Base-by-base conservation (phyloP, 2,329 filamentous ascomycete species). In the Aspergillus fumigatiaffinis region DNA sequence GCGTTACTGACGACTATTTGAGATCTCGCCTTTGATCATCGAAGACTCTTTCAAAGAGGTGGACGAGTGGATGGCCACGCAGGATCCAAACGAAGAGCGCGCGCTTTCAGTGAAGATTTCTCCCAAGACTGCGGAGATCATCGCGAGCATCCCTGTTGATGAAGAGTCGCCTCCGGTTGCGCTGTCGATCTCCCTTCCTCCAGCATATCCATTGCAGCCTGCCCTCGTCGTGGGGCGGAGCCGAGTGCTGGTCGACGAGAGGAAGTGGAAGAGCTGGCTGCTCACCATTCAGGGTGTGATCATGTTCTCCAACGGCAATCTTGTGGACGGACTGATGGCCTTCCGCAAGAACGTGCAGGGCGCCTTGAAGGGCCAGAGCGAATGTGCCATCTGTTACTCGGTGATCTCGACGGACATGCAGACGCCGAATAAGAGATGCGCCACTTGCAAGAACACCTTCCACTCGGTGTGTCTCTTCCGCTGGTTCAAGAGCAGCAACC, bases 341-440 rank as follows among this genome's bases (percentile, higher is more conserved):
- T 97, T 96, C 81, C 86, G 90, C 62, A 85, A 88, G 61, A 97
- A 97, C 72, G 88, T 99, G 12, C 84, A 88, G 14, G 91, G 91
- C 1, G 90, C 91, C 3, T 82, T 99, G 63, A 94, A 96, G 77
- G 94, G 92, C 38, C 92, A 97, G 75, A 90, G 84, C 21, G 94
- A 99, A 74, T 99, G 94, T 71, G 91, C 94, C 9, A 97, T 97
- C 71, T 97, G 93, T 79, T 97, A 97, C 78, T 92, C 88, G 58
- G 92, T 99, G 69, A 91, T 99, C 62, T 91, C 91, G 20, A 86
- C 85, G 7, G 92, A 97, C 73, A 90, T 90, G 79, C 89, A 89
- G 74, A 85, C 96, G 73, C 94, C 94, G 0, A 93, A 94, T 73
- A 97, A 97, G 81, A 82, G 85, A 54, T 99, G 94, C 73, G 81